Base-by-base conservation (phyloP, 257 asterid genomes). In the Solanum megistacrolobum region DNA sequence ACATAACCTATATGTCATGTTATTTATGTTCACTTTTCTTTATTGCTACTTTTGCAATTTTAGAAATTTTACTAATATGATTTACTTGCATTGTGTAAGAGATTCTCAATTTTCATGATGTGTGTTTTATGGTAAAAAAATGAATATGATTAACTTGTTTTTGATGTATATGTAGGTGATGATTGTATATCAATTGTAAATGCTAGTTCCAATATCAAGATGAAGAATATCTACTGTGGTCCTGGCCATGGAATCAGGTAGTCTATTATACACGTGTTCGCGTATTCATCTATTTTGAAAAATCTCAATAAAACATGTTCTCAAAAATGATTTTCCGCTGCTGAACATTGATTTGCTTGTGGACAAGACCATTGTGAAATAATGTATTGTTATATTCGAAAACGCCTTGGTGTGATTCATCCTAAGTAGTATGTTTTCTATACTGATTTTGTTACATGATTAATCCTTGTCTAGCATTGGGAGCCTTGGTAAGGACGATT, bases 231-330 rank as follows among this genome's bases (percentile, higher is more conserved):
- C 90, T 79, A 91, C 38, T 97, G 99, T 72, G 99, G 99, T 79
- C 99, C 99, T n/a, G 99, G 99, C 35, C 99, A 97, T 89, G 99
- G 99, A 88, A 96, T 97, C 86, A 97, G 99, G 99, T 97, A 79
- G 9, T 25, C 7, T 39, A 78, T 41, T 71, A 73, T 73, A n/a
- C 41, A 13, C 23, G 27, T 72, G 81, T 72, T 72, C 81, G 81
- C 27, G 46, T 34, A 72, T 34, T 34, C 81, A 72, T 20, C 25
- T 72, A 72, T 34, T 72, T 72, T 18, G 23, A 1, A 32, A 0
- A 18, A 72, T 32, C 43, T 72, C 79, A 32, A 18, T 32, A 72
- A 32, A 72, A 21, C 25, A 32, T 32, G 78, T 16, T 71, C 76
- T 65, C 72, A 65, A 3, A 65, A 5, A 11, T 25, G 73, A 66